These are phyloP conservation scores for Nephelium lappaceum DNA, from an alignment of 345 rosid species.

Conservation along the genomic window DNA sequence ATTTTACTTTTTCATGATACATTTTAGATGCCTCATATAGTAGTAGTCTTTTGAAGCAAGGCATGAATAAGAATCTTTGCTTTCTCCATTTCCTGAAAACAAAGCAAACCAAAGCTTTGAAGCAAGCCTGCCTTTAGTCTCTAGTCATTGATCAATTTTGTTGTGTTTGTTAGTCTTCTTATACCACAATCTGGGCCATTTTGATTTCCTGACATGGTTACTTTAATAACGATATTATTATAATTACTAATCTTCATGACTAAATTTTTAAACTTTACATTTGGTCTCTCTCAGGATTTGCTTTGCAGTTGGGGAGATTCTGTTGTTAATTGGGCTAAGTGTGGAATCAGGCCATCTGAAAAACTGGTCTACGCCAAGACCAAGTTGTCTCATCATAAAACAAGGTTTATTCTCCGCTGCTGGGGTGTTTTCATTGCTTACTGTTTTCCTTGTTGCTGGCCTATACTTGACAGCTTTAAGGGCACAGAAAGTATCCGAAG, in stretches of 20 bases:
- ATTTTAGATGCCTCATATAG: not conserved
- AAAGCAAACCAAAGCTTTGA: conserved; percentile 18
- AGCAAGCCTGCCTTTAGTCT: not conserved
- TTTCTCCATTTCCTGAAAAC: not conserved
- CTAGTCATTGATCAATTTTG: not conserved
- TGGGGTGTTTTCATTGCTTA: conserved; percentile 61
- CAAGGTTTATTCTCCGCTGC: conserved; percentile 87
- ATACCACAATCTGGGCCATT: no score
- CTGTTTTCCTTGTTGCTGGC: conserved; percentile 72
- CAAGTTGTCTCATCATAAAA: conserved; percentile 58
- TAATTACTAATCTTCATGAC: no score
- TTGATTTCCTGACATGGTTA: no score
- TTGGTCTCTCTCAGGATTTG: conserved; percentile 49
- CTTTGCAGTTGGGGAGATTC: conserved; percentile 76
- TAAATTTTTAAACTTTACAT: not conserved
- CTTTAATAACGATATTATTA: no score
- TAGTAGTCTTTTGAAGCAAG: not conserved
- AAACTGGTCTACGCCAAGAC: conserved; percentile 75
- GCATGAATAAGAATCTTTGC: conserved; percentile 2
- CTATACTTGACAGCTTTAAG: conserved; percentile 74
- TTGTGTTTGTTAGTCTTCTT: not conserved
- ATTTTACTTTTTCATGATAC: not conserved
- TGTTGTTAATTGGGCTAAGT: conserved; percentile 71
- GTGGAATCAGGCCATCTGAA: conserved; percentile 91
- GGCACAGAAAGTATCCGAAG: conserved; percentile 56